These are phyloP conservation scores for Raphanus sativus DNA, from an alignment of 345 rosid species.

Conservation along the genomic window DNA sequence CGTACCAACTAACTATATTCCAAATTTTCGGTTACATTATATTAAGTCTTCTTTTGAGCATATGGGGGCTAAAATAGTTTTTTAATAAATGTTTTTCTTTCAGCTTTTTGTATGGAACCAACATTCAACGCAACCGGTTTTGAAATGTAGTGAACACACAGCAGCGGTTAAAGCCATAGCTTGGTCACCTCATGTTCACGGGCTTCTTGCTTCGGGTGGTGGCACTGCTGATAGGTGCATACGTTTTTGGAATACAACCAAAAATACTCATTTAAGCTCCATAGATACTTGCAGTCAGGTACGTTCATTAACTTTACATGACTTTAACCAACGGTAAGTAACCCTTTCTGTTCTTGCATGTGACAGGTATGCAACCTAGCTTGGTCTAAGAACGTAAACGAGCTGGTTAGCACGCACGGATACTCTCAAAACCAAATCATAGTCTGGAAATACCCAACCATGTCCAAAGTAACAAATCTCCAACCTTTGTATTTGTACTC, in stretches of 20 bases:
- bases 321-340: neutral
- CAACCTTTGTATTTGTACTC: neutral
- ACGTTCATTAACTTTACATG: slow-evolving; percentile 19
- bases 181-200: slow-evolving; percentile 99
- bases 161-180: slow-evolving; percentile 99
- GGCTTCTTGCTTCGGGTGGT: slow-evolving; percentile 98
- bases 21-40: slow-evolving; percentile 9
- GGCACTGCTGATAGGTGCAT: slow-evolving; percentile 96
- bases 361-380: slow-evolving; percentile 93
- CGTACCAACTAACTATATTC: slow-evolving; percentile 15
- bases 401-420: slow-evolving; percentile 96
- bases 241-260: slow-evolving; percentile 96
- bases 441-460: slow-evolving; percentile 95
- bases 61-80: neutral
- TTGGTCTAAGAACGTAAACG: slow-evolving; percentile 97
- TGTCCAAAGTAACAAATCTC: slow-evolving; percentile 73
- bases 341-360: neutral
- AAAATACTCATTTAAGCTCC: slow-evolving; percentile 86
- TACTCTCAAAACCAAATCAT: slow-evolving; percentile 97
- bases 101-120: slow-evolving; percentile 99
- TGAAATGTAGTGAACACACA: slow-evolving; percentile 87
- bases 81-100: neutral
- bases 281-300: slow-evolving; percentile 98
- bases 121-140: slow-evolving; percentile 85
- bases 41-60: neutral